Base-by-base conservation (phyloP, 2,329 filamentous ascomycete genomes). In the Biscogniauxia sp. region DNA sequence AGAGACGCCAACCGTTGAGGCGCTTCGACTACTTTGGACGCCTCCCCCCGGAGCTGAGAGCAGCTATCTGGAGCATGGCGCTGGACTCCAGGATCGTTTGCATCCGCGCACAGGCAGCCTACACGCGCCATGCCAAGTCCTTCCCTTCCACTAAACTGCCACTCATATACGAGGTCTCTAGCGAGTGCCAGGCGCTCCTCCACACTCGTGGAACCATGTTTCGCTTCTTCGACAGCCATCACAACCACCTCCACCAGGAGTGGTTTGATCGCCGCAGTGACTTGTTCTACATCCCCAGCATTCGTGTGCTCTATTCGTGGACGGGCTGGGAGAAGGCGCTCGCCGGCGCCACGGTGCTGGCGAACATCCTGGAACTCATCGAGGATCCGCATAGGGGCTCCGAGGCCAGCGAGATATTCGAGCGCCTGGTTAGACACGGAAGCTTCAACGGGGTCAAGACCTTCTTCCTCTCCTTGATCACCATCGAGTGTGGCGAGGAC, bases 381-480 rank as follows among this genome's bases (percentile, higher is more conserved):
- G 58, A 63, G 32, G 58, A 63, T 53, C 20, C n/a, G 20, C 61
- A 61, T 28, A 56, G 58, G 8, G 52, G 56, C 2, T 15, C 25
- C 1, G 49, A 25, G 19, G 20, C 41, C 4, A 63, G 58, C 37
- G 20, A 59, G 5, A 9, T 57, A 20, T 65, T 64, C 32, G n/a
- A 20, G n/a, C 23, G 32, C 8, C 17, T 52, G 5, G 45, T 59
- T 20, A 23, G 37, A 28, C 25, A 51, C 2, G 57, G 56, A 3
- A 49, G 8, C 19, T 60, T 63, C 37, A 17, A 32, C 1, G 55
- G 56, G 4, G 54, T 63, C 28, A 57, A 61, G 28, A 55, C 45
- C 20, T 63, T 63, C 25, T 54, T 56, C 19, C 56, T 65, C 2
- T 54, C 55, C 17, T 19, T 65, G 26, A 23, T 63, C 37, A 63